These are phyloP conservation scores for Elsinoe australis DNA, from an alignment of 2,329 filamentous ascomycete genomes.

Conservation along the genomic window DNA sequence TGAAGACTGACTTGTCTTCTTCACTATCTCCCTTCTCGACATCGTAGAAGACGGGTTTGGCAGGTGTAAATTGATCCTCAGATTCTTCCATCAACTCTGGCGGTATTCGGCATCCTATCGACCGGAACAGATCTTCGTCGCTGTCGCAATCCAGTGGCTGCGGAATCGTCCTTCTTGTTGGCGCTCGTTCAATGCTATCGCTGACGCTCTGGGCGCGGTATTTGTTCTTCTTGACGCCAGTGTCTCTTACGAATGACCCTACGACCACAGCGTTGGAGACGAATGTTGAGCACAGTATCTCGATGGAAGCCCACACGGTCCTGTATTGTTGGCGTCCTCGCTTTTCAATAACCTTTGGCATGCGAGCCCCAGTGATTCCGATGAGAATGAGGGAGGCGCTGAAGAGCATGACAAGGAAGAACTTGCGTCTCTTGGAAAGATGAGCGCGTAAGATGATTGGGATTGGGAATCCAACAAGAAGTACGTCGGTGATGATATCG, in stretches of 20 bases:
- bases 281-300: constrained; percentile 79
- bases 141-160: constrained; percentile 61
- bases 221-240: constrained; percentile 81
- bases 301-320: constrained; percentile 79
- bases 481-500: constrained; percentile 80
- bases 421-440: constrained; percentile 69
- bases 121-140: constrained; percentile 81
- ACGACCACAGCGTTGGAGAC: constrained; percentile 85
- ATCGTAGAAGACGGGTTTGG: constrained; percentile 12
- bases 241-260: constrained; percentile 84
- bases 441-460: constrained; percentile 74
- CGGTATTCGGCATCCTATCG: constrained; percentile 62
- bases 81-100: constrained; percentile 40
- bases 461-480: constrained; percentile 82
- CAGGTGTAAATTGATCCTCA: constrained; percentile 19
- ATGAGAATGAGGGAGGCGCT: constrained; percentile 75
- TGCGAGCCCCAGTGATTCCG: constrained; percentile 68
- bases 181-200: constrained; percentile 48
- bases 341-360: constrained; percentile 66
- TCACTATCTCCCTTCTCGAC: constrained; percentile 17
- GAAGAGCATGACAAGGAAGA: constrained; percentile 73
- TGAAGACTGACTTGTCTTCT: constrained; percentile 1
- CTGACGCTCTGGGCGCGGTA: constrained; percentile 54
- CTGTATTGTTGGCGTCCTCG: constrained; percentile 76
- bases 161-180: constrained; percentile 53